Base-by-base conservation (phyloP, 2,329 filamentous ascomycete genomes). In the Exophiala lecanii-corni region DNA sequence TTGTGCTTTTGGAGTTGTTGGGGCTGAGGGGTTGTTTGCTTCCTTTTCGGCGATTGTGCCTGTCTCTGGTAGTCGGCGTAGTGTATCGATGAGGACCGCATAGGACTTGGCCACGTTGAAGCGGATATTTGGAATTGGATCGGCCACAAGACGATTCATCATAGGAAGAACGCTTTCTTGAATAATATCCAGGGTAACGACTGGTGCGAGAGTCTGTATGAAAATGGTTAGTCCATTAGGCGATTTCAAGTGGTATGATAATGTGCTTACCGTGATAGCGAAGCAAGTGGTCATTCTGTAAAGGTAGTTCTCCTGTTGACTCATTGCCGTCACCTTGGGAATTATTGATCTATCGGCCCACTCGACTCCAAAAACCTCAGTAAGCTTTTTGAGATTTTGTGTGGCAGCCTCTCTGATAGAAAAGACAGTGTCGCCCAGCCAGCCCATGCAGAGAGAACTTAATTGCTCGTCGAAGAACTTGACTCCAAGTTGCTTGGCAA, bases 241-340 rank as follows among this genome's bases (percentile, higher is more conserved):
- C 39, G 43, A 34, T 21, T 37, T 51, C 45, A 53, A 44, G 30
- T 12, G 50, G 19, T 19, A 36, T 4, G 19, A 34, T 28, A 5
- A 25, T 36, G 2, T 21, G 78, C 86, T 74, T 77, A 98, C 92
- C 58, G 89, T 91, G 55, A 98, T 94, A 50, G 92, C 92, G 66
- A 98, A 98, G 72, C 91, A 97, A n/a, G 92, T 98, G 7, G 92
- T 98, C 92, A 98, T 98, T 64, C 92, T 81, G 77, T 98, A 98
- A 40, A 98, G 83, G 66, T 98, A 98, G 72, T 98, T 98, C 49
- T 91, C 88, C 65, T 98, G 92, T 62, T 88, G 86, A 47, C 92
- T 92, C 92, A 98, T 97, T 26, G 86, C 86, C 78, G 95, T 92
- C 54, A 98, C 92, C 74, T 97, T 97, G 48, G 92, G 92, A 57